These are phyloP conservation scores for Fusarium begoniae DNA, from an alignment of 2,329 filamentous ascomycete genomes.

Conservation along the genomic window DNA sequence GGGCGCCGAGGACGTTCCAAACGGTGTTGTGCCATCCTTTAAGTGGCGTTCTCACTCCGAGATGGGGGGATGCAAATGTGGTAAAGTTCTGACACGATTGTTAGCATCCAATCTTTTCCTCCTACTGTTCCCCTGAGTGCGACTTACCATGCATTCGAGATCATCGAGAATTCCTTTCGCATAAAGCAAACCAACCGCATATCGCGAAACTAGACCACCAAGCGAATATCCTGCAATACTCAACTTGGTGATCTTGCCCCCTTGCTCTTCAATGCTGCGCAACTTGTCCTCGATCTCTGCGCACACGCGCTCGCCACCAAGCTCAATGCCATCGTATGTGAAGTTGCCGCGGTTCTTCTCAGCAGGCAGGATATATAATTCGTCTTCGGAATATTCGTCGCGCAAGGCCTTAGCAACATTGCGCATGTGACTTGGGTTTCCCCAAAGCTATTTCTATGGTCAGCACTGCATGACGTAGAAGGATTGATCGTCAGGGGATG, in stretches of 20 bases:
- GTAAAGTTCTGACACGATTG: slow-evolving; percentile 77
- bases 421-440: slow-evolving; percentile 77
- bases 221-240: slow-evolving; percentile 91
- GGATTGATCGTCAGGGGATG: slow-evolving; percentile 24
- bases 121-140: background rate
- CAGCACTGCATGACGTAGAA: slow-evolving; percentile 34
- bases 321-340: slow-evolving; percentile 76
- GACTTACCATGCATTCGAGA: slow-evolving; percentile 76
- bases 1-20: slow-evolving; percentile 86
- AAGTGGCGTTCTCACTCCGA: slow-evolving; percentile 77
- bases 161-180: slow-evolving; percentile 82
- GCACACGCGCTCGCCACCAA: slow-evolving; percentile 73
- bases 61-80: slow-evolving; percentile 87
- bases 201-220: slow-evolving; percentile 86
- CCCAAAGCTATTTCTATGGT: slow-evolving; percentile 70
- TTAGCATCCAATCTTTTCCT: slow-evolving; percentile 11
- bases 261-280: slow-evolving; percentile 64
- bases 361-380: slow-evolving; percentile 74
- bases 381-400: slow-evolving; percentile 66
- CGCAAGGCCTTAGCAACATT: slow-evolving; percentile 73
- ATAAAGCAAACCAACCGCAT: slow-evolving; percentile 84
- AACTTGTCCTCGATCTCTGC: slow-evolving; percentile 73
- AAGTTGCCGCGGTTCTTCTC: slow-evolving; percentile 79
- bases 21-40: slow-evolving; percentile 72
- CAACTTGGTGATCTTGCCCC: slow-evolving; percentile 79